These are phyloP conservation scores for Nosema muscidifuracis DNA, from an alignment of 371 early-diverging fungal genomes.

Conservation along the genomic window DNA sequence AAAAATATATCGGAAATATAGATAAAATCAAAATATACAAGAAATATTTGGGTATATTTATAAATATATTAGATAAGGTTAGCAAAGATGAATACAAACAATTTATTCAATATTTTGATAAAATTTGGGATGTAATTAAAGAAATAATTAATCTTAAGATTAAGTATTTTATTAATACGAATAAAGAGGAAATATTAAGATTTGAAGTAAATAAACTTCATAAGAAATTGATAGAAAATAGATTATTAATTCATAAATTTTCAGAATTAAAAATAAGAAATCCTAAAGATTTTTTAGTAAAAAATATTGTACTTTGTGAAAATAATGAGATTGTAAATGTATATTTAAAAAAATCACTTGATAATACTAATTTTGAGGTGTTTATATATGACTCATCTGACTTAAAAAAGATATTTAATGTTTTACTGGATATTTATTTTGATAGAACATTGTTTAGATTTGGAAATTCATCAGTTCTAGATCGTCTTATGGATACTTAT, in stretches of 20 bases:
- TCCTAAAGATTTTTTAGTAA: not conserved
- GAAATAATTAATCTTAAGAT: constrained; percentile 1
- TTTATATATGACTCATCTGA: not conserved
- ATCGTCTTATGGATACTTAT: no score
- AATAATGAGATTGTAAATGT: not conserved
- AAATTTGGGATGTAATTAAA: not conserved
- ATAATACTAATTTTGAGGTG: not conserved
- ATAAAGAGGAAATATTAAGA: not conserved
- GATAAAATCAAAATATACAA: not conserved
- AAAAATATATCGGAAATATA: not conserved
- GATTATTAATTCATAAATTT: not conserved
- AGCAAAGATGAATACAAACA: not conserved
- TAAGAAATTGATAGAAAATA: not conserved
- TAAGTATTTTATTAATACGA: not conserved
- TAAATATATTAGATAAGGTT: not conserved
- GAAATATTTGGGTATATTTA: not conserved
- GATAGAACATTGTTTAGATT: not conserved
- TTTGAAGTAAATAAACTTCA: not conserved
- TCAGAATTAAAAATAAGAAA: not conserved
- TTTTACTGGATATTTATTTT: not conserved
- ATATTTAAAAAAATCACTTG: not conserved
- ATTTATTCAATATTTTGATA: not conserved
- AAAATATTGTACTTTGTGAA: not conserved
- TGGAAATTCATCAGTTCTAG: not conserved
- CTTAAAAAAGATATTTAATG: not conserved